These are phyloP conservation scores for Cytospora piceicola DNA, from an alignment of 2,329 filamentous ascomycete genomes.

Conservation along the genomic window DNA sequence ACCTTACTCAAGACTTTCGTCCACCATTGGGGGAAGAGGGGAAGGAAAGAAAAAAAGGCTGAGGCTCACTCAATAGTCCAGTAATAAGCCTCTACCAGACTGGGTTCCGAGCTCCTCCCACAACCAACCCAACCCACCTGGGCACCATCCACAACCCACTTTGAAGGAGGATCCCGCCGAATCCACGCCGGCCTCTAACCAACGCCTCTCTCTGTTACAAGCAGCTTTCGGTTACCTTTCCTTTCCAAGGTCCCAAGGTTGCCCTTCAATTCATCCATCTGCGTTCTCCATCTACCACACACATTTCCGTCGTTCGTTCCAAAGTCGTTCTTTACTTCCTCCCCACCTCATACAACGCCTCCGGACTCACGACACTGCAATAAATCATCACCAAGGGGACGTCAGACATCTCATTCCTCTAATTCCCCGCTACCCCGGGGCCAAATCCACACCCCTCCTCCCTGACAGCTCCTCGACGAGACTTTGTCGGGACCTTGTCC, in stretches of 20 bases:
- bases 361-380: background rate
- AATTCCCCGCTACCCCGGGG: background rate
- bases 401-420: background rate
- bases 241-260: background rate
- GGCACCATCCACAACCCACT: conserved; percentile 4
- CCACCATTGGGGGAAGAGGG: background rate
- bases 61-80: background rate
- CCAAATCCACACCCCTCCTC: too few species aligned
- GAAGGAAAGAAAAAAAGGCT: background rate
- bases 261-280: conserved; percentile 15
- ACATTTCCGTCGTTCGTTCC: conserved; percentile 19
- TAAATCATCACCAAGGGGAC: background rate
- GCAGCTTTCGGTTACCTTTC: background rate
- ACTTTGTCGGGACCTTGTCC: background rate
- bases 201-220: background rate
- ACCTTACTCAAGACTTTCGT: background rate
- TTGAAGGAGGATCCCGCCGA: conserved; percentile 15
- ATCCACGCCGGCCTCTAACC: conserved; percentile 20
- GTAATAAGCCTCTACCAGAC: background rate
- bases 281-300: conserved; percentile 18
- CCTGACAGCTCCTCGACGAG: background rate
- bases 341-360: conserved; percentile 9
- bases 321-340: conserved; percentile 23
- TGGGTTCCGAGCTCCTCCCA: background rate
- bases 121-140: background rate